These are phyloP conservation scores for Podospora pseudocomata DNA, from an alignment of 495 filamentous ascomycete species.

Conservation along the genomic window DNA sequence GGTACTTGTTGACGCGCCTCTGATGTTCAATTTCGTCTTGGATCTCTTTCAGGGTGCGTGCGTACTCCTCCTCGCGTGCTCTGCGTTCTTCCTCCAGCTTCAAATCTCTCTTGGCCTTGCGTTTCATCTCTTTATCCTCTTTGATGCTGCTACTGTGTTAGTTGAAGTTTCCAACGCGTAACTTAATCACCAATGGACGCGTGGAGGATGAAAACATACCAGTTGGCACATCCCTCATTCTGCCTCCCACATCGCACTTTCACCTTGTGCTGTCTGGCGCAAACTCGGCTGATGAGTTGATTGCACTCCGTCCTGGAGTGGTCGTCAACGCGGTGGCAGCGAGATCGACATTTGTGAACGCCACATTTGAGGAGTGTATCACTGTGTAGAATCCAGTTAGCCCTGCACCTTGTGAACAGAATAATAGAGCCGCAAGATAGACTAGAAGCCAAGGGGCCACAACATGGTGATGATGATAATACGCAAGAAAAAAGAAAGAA, in stretches of 20 bases:
- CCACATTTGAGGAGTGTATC: slow-evolving; percentile 57
- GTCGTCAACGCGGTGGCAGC: slow-evolving; percentile 63
- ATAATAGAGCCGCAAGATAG: too few species aligned
- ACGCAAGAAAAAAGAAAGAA: too few species aligned
- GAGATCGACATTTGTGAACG: slow-evolving; percentile 56
- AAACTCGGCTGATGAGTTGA: slow-evolving; percentile 45
- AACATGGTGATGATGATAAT: too few species aligned
- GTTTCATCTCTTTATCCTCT: slow-evolving; percentile 46
- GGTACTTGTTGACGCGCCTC: slow-evolving; percentile 47
- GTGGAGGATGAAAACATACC: slow-evolving; percentile 19
- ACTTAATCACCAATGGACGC: background rate
- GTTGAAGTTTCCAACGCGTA: background rate
- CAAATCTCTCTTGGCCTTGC: slow-evolving; percentile 47
- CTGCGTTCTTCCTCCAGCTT: slow-evolving; percentile 52
- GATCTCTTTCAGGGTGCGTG: slow-evolving; percentile 47
- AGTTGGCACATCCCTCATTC: slow-evolving; percentile 41
- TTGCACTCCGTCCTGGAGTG: slow-evolving; percentile 63
- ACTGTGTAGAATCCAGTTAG: slow-evolving; percentile 28
- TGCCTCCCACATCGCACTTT: slow-evolving; percentile 33
- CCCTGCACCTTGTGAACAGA: too few species aligned
- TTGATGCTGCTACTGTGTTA: slow-evolving; percentile 28
- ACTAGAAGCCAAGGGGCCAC: too few species aligned
- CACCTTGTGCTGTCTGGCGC: slow-evolving; percentile 50
- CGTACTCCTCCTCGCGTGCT: slow-evolving; percentile 49
- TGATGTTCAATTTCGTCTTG: slow-evolving; percentile 56